These are phyloP conservation scores for Malbranchea cinnamomea DNA, from an alignment of 2,329 filamentous ascomycete species.

Conservation along the genomic window DNA sequence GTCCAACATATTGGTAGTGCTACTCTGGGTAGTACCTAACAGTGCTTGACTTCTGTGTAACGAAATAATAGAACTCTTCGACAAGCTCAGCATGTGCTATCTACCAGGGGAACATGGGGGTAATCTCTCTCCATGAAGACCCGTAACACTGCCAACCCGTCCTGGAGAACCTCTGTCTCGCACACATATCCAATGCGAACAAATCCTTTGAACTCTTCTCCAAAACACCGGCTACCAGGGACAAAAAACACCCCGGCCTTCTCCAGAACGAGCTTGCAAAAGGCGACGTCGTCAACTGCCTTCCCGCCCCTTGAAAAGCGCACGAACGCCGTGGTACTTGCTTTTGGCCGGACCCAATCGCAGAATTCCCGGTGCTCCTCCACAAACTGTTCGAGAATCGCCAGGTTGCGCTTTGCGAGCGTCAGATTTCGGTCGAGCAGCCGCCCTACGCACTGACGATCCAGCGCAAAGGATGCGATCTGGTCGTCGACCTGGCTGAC, in stretches of 20 bases:
- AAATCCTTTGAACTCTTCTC: constrained; percentile 56
- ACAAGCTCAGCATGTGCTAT: too few species aligned
- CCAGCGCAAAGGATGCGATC: constrained; percentile 61
- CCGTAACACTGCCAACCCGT: constrained; percentile 43
- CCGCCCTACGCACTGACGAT: constrained; percentile 45
- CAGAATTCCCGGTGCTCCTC: constrained; percentile 47
- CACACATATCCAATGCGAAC: constrained; percentile 66
- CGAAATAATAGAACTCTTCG: too few species aligned
- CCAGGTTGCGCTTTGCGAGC: constrained; percentile 53
- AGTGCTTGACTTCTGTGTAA: too few species aligned
- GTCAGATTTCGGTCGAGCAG: constrained; percentile 49
- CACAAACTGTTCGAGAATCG: constrained; percentile 52
- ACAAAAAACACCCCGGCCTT: constrained; percentile 59
- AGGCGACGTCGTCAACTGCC: constrained; percentile 54
- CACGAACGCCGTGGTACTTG: constrained; percentile 68
- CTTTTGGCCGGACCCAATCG: constrained; percentile 58
- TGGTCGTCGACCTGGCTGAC: constrained; percentile 69
- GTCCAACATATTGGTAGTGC: too few species aligned
- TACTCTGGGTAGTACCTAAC: too few species aligned
- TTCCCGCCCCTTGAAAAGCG: constrained; percentile 47
- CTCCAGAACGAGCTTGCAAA: constrained; percentile 54
- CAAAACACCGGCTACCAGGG: constrained; percentile 62
- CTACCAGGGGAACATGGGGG: too few species aligned
- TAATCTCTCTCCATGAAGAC: constrained; percentile 42
- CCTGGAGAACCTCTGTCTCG: constrained; percentile 50